Conservation (phyloP, 345 rosid genomes). For the Combretum micranthum region DNA sequence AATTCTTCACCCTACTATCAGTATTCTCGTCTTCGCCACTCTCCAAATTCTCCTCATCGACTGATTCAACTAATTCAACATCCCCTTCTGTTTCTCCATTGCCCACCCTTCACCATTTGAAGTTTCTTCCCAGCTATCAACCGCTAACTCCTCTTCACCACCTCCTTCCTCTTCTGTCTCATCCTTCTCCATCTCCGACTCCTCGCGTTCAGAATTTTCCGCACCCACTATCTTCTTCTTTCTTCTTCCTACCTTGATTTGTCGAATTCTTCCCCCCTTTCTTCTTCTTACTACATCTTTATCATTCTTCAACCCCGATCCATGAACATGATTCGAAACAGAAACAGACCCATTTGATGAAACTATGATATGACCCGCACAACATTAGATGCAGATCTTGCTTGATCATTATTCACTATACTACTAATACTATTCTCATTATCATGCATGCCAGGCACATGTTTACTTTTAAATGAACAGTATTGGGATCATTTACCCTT, state of each 20-base stretch:
- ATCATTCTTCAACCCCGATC: slow-evolving; percentile 34
- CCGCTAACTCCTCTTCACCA: slow-evolving; percentile 28
- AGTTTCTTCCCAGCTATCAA: slow-evolving; percentile 51
- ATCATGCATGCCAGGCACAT: slow-evolving; percentile 19
- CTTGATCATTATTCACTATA: slow-evolving; percentile 15
- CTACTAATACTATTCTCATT: slow-evolving; percentile 4
- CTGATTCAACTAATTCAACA: slow-evolving; percentile 32
- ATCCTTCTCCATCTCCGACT: slow-evolving; percentile 30
- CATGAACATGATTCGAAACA: slow-evolving; percentile 31
- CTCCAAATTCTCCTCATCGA: slow-evolving; percentile 40
- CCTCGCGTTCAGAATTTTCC: slow-evolving; percentile 36
- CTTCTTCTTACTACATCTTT: slow-evolving; percentile 27
- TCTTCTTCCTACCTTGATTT: slow-evolving; percentile 43
- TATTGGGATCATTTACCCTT: background rate
- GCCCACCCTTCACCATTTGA: slow-evolving; percentile 31
- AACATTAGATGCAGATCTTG: slow-evolving; percentile 28
- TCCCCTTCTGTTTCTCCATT: slow-evolving; percentile 34
- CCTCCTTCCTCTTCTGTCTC: slow-evolving; percentile 22
- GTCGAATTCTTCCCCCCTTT: slow-evolving; percentile 31
- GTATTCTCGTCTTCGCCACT: slow-evolving; percentile 32
- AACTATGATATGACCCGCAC: slow-evolving; percentile 28
- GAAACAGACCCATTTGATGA: slow-evolving; percentile 27
- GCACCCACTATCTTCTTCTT: slow-evolving; percentile 34
- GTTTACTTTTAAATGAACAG: background rate
- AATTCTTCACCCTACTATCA: slow-evolving; percentile 15